Evolutionary conservation across 2,329 filamentous ascomycete genomes (phyloP), one percentile per base, ranked within the genome.

Genomic region (Annulohypoxylon truncatum): DNA sequence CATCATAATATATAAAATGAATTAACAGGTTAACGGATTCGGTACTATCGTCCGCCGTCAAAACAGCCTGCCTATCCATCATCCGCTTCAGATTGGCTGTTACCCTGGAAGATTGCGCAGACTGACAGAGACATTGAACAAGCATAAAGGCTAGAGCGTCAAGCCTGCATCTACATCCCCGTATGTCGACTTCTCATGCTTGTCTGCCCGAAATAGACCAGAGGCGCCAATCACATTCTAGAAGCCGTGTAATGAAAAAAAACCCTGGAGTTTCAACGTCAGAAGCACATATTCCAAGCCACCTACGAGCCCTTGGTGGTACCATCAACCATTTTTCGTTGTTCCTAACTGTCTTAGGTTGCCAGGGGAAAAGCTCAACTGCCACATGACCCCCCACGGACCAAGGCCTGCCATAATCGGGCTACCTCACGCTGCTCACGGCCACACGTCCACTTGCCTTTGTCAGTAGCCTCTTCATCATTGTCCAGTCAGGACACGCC

Each of bases 201-300:
- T 68, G 18, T 47, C 58, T 68, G 59, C 66, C 63, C 48, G 38
- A 61, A 44, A 54, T 58, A 22, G 53, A 58, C 61, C 29, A 50
- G 15, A 38, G 7, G 29, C 40, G 15, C 67, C 67, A 69, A 69
- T 69, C 54, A 62, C 4, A 2, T 7, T 13, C 22, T n/a, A 13
- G 26, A 24, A 50, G 20, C 22, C 29, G 56, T 51, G 66, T 50
- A 59, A 29, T 59, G 47, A 52, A 42, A 56, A 33, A 26, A 10
- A 4, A 46, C 42, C 38, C 47, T 64, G 48, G 50, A 18, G 42
- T 38, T 24, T 44, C 52, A 55, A 47, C 66, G 64, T 64, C 60
- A 67, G 47, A 67, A 59, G 52, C 46, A 50, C 60, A 26, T 29
- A 62, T 69, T 69, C 46, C 38, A 64, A 67, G 63, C 67, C 64